These are phyloP conservation scores for Pseudotulostoma volvatum DNA, from an alignment of 495 filamentous ascomycete genomes.

Conservation along the genomic window DNA sequence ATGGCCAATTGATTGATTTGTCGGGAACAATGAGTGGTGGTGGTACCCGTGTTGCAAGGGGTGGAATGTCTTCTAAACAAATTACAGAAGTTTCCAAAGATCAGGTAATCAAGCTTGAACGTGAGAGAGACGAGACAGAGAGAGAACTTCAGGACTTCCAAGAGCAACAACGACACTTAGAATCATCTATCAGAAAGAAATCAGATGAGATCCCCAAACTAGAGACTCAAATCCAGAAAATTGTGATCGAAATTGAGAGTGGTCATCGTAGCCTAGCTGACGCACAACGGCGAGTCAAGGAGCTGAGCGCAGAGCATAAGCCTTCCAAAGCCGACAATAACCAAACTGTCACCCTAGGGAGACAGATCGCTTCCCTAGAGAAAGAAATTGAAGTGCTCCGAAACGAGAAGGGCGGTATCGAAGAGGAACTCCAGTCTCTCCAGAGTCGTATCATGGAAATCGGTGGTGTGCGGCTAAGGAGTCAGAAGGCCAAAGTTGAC, in stretches of 20 bases:
- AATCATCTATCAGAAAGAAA: slow-evolving; percentile 51
- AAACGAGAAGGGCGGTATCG: slow-evolving; percentile 65
- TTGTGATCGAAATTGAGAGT: slow-evolving; percentile 76
- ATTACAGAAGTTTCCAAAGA: slow-evolving; percentile 72
- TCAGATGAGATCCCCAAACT: slow-evolving; percentile 70
- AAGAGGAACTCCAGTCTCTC: slow-evolving; percentile 76
- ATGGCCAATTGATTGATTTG: slow-evolving; percentile 89
- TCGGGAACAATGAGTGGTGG: slow-evolving; percentile 98
- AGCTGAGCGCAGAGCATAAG: slow-evolving; percentile 63
- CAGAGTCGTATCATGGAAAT: slow-evolving; percentile 98
- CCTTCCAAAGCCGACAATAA: slow-evolving; percentile 61
- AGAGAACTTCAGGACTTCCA: slow-evolving; percentile 64
- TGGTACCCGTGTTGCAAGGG: slow-evolving; percentile 71
- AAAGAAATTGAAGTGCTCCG: slow-evolving; percentile 67
- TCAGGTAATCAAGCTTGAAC: slow-evolving; percentile 70
- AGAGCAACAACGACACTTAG: slow-evolving; percentile 59
- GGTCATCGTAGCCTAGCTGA: slow-evolving; percentile 70
- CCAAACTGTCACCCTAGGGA: slow-evolving; percentile 50
- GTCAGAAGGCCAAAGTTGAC: slow-evolving; percentile 89
- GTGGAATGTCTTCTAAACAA: slow-evolving; percentile 90
- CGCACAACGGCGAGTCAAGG: slow-evolving; percentile 64
- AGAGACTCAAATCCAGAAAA: slow-evolving; percentile 85
- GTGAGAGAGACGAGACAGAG: slow-evolving; percentile 72
- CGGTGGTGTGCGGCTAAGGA: slow-evolving; percentile 78
- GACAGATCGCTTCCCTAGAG: slow-evolving; percentile 57